Evolutionary conservation across 768 basidiomycete species (phyloP).

Genomic region (Naganishia vaughanmartiniae): DNA sequence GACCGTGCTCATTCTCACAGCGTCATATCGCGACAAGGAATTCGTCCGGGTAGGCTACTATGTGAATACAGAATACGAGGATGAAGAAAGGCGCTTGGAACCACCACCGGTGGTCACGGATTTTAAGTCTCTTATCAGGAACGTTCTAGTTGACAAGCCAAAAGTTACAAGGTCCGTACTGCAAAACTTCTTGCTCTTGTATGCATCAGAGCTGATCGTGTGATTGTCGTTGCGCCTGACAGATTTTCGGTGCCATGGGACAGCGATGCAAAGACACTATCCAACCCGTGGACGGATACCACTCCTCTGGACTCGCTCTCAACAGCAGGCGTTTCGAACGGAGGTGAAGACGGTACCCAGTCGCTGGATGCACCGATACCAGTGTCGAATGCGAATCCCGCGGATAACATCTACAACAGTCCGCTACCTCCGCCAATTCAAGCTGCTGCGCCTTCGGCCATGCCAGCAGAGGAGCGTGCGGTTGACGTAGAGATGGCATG

Average conservation of each 20-base stretch:
- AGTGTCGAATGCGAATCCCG: background rate
- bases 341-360: background rate
- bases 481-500: conserved; percentile 27
- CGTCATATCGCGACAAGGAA: conserved; percentile 92
- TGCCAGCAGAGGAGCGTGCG: conserved; percentile 7
- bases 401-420: conserved; percentile 36
- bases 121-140: conserved; percentile 77
- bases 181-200: background rate
- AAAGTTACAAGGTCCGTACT: conserved; percentile 71
- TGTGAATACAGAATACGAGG: conserved; percentile 98
- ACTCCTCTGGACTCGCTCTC: conserved; percentile 36
- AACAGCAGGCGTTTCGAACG: conserved; percentile 28
- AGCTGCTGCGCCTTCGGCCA: conserved; percentile 22
- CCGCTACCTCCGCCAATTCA: conserved; percentile 41
- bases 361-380: conserved; percentile 17
- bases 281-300: conserved; percentile 37
- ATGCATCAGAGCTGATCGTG: background rate
- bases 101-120: conserved; percentile 67
- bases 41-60: conserved; percentile 99
- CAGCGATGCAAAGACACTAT: conserved; percentile 17
- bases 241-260: conserved; percentile 25
- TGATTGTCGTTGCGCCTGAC: background rate
- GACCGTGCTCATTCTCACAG: conserved; percentile 93
- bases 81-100: conserved; percentile 78
- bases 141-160: conserved; percentile 80